phyloP scores from a whole-genome alignment of 257 asterid species.

The Ophiorrhiza pumila region DNA sequence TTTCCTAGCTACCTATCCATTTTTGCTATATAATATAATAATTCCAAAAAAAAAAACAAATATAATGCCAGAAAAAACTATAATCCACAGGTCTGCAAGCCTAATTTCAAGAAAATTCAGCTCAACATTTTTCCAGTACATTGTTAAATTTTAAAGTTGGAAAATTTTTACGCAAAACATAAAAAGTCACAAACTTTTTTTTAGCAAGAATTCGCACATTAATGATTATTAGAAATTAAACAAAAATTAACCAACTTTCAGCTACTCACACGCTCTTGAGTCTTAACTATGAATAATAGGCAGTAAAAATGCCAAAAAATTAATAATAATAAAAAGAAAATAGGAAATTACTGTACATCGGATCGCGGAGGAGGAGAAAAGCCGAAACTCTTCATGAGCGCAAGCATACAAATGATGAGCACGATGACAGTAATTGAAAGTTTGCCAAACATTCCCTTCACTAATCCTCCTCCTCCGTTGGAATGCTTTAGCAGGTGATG shows the following conservation, averaged over 20 bases:
- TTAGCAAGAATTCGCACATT: background rate
- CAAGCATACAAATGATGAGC: slow-evolving; percentile 61
- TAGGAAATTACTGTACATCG: slow-evolving; percentile 49
- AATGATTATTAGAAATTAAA: background rate
- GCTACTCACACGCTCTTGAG: background rate
- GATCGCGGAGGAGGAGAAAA: slow-evolving; percentile 36
- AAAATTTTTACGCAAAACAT: background rate
- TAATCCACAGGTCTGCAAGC: background rate
- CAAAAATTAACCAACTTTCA: background rate
- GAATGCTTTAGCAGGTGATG: slow-evolving; percentile 63
- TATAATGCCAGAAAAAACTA: background rate
- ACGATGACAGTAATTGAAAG: slow-evolving; percentile 63
- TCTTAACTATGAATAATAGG: background rate
- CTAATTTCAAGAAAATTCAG: background rate
- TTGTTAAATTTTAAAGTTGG: too few relatives aligned
- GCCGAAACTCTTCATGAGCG: slow-evolving; percentile 43
- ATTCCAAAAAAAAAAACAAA: background rate
- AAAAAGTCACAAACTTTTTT: background rate
- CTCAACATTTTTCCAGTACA: background rate
- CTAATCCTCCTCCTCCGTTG: slow-evolving; percentile 34
- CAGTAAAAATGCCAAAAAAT: background rate
- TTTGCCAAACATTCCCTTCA: slow-evolving; percentile 72
- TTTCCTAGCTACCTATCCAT: background rate
- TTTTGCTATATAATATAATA: background rate
- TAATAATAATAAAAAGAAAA: background rate